Conservation (phyloP, 164 flowering plant species). For the Dillenia turbinata region DNA sequence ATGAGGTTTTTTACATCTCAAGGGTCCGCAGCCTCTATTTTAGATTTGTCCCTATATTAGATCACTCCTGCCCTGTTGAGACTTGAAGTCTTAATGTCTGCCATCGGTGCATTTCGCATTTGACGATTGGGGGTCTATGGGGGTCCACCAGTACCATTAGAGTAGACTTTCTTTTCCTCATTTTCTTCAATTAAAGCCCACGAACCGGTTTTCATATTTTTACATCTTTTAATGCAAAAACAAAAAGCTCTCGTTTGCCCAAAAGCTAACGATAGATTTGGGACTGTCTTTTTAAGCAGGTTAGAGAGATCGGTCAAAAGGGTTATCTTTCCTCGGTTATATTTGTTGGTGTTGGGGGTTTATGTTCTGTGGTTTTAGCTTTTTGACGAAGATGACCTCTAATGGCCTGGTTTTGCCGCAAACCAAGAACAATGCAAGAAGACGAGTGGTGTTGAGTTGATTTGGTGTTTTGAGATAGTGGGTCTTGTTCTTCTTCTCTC, state of each 20-base stretch:
- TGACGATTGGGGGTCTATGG: too few species aligned
- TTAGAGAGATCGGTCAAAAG: conserved; percentile 23
- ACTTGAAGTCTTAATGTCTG: conserved; percentile 8
- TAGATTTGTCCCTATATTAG: conserved; percentile 12
- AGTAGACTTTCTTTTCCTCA: conserved; percentile 5
- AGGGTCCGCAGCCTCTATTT: conserved; percentile 7
- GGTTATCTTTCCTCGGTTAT: conserved; percentile 6
- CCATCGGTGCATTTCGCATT: conserved; percentile 6
- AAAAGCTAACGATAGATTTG: conserved; percentile 15
- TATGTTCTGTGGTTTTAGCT: too few species aligned
- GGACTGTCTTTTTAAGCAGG: neutral
- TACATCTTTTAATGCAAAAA: conserved; percentile 50
- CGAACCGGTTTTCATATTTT: conserved; percentile 17
- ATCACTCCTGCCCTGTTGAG: conserved; percentile 3
- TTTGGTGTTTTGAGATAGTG: conserved; percentile 15
- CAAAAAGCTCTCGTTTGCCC: conserved; percentile 12
- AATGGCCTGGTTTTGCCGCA: neutral
- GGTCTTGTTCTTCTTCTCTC: conserved; percentile 24
- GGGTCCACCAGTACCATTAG: conserved; percentile 6
- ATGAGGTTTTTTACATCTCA: neutral
- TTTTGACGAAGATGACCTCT: too few species aligned
- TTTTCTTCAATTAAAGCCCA: conserved; percentile 25
- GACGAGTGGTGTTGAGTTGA: conserved; percentile 19
- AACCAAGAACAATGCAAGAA: conserved; percentile 13
- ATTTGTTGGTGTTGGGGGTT: neutral